Percentiles rank a stretch among this genome's conserved stretches.
phyloP scores from a whole-genome alignment of 2,329 filamentous ascomycete genomes.

The Pseudogymnoascus sp. region DNA sequence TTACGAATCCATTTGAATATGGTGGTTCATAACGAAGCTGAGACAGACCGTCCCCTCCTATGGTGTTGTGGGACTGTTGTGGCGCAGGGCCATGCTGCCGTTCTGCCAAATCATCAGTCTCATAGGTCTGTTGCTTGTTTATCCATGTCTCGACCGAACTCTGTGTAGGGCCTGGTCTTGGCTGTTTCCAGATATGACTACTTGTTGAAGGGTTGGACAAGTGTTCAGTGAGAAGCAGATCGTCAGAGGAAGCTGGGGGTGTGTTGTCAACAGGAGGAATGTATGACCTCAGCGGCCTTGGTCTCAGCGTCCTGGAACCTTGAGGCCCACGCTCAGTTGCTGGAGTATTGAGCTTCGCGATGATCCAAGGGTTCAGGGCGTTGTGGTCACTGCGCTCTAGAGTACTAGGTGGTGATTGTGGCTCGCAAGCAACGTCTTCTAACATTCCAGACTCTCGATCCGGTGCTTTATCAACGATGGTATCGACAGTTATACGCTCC shows the following conservation, averaged over 20 bases:
- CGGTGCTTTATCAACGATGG: neutral
- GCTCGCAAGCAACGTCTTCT: neutral
- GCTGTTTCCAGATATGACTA: neutral
- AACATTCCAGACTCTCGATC: neutral
- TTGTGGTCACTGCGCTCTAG: neutral
- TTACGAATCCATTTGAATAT: neutral
- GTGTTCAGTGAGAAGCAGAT: neutral
- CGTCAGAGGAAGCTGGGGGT: neutral
- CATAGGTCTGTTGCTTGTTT: neutral
- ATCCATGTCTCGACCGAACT: conserved; percentile 1
- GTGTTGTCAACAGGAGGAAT: neutral
- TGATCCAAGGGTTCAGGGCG: conserved; percentile 34
- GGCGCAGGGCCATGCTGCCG: neutral
- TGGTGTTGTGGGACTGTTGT: neutral
- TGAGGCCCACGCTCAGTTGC: conserved; percentile 7
- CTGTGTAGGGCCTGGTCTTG: neutral
- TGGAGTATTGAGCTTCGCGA: conserved; percentile 32
- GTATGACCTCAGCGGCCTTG: neutral
- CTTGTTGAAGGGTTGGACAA: neutral
- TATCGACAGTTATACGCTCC: neutral
- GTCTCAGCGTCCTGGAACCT: neutral
- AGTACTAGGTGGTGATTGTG: neutral
- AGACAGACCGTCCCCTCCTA: neutral
- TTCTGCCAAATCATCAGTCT: neutral
- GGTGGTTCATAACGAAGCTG: neutral